These are phyloP conservation scores for Cutaneotrichosporon daszewskae DNA, from an alignment of 1,284 basidiomycete species.

Conservation along the genomic window DNA sequence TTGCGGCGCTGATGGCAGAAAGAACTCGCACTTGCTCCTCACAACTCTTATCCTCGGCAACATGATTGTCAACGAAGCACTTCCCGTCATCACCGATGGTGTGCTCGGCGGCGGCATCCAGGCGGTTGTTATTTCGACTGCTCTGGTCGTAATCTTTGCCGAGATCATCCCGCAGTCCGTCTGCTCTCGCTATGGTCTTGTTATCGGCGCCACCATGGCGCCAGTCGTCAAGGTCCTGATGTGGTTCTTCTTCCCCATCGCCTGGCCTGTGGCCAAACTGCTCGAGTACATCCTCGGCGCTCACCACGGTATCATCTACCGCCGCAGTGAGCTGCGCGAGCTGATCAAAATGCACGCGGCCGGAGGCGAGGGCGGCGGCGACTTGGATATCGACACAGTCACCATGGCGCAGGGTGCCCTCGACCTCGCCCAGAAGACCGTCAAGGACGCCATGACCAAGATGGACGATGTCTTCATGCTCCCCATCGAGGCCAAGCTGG, in stretches of 20 bases:
- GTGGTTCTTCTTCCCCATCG: constrained; percentile 60
- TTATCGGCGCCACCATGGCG: constrained; percentile 83
- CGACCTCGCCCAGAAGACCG: constrained; percentile 62
- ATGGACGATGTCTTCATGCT: constrained; percentile 66
- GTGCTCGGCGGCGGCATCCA: constrained; percentile 72
- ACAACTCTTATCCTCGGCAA: constrained; percentile 77
- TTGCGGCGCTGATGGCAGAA: constrained; percentile 25
- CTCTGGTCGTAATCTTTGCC: constrained; percentile 64
- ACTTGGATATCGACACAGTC: constrained; percentile 66
- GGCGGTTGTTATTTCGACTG: constrained; percentile 72
- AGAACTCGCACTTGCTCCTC: constrained; percentile 74
- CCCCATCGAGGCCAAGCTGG: constrained; percentile 68
- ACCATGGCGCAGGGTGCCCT: constrained; percentile 69
- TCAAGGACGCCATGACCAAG: constrained; percentile 71
- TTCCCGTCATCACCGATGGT: constrained; percentile 79
- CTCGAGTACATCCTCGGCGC: constrained; percentile 70
- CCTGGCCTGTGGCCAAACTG: constrained; percentile 79
- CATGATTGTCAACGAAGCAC: constrained; percentile 82
- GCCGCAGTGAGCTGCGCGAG: constrained; percentile 59
- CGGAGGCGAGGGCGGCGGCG: constrained; percentile 58
- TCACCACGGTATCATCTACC: constrained; percentile 52
- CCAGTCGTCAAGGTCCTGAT: constrained; percentile 63
- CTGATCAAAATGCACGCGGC: constrained; percentile 65
- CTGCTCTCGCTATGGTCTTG: constrained; percentile 86
- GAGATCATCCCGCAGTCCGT: constrained; percentile 58